Evolutionary conservation across 306 rosid species (phyloP).

Genomic region (Lotus japonicus): DNA sequence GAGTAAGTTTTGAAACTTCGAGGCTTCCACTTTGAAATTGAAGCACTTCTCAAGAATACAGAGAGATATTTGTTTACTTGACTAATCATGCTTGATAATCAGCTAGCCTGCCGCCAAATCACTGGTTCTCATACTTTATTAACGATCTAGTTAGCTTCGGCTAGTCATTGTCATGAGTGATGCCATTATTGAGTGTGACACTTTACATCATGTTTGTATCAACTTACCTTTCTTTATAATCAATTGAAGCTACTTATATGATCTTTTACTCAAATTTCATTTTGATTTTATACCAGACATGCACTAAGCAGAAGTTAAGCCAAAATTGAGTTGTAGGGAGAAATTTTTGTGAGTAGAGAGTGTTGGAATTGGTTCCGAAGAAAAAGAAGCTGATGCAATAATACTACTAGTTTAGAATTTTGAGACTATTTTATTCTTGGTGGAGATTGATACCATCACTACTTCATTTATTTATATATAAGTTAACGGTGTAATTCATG

Average conservation of each 20-base stretch:
- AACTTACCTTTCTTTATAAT: too few species aligned
- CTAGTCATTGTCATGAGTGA: constrained; percentile 7
- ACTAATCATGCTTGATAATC: background rate
- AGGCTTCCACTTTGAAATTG: constrained; percentile 24
- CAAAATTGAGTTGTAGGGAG: too few species aligned
- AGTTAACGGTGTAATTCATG: background rate
- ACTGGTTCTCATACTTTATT: background rate
- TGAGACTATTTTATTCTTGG: background rate
- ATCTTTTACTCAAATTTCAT: too few species aligned
- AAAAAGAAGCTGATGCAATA: too few species aligned
- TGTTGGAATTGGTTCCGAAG: too few species aligned
- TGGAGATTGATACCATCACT: background rate
- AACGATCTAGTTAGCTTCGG: background rate
- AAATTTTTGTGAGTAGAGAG: too few species aligned
- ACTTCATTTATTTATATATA: background rate
- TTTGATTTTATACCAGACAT: too few species aligned
- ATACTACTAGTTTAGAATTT: background rate
- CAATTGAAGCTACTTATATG: too few species aligned
- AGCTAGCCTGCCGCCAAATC: background rate
- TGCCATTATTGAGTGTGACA: background rate
- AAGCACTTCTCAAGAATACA: background rate
- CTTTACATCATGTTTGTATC: background rate
- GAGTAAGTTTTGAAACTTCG: constrained; percentile 16
- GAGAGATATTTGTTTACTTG: background rate
- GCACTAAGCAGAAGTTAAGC: too few species aligned